Percentiles rank a stretch among this genome's conserved stretches.
Evolutionary conservation across 257 asterid genomes (phyloP).

Genomic region (Penstemon barbatus): DNA sequence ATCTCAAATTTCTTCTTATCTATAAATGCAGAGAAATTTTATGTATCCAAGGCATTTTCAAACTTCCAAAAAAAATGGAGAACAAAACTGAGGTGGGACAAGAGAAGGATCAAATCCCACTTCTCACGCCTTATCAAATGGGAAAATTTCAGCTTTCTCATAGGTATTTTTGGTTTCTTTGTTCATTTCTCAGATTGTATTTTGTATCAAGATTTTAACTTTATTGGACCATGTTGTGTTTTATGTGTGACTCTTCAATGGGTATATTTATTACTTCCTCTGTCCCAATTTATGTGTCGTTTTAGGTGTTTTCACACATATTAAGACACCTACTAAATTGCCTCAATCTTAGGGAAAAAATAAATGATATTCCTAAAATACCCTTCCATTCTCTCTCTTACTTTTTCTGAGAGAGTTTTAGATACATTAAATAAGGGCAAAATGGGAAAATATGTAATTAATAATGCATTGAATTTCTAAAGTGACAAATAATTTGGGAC

Average conservation of each 20-base stretch:
- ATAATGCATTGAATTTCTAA: too few relatives aligned
- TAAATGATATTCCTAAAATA: too few relatives aligned
- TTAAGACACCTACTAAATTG: too few relatives aligned
- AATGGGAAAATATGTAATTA: too few relatives aligned
- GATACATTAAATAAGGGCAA: too few relatives aligned
- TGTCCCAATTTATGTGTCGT: too few relatives aligned
- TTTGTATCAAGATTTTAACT: not conserved
- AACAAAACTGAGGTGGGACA: not conserved
- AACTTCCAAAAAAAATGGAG: conserved; percentile 31
- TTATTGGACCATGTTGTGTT: not conserved
- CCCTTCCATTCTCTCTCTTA: too few relatives aligned
- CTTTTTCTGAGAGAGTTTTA: too few relatives aligned
- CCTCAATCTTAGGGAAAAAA: too few relatives aligned
- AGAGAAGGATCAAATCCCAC: conserved; percentile 37
- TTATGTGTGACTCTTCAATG: not conserved
- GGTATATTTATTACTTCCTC: not conserved
- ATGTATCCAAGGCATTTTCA: not conserved
- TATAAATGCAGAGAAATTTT: not conserved
- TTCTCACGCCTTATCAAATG: conserved; percentile 45
- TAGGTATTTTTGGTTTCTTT: conserved; percentile 28
- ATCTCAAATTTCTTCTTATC: not conserved
- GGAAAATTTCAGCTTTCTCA: conserved; percentile 46
- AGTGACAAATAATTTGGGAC: too few relatives aligned
- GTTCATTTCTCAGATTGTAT: not conserved
- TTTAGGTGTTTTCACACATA: too few relatives aligned